Evolutionary conservation across 2,329 filamentous ascomycete genomes (phyloP), one percentile per base, ranked within the genome.

Genomic region (Xylariaceae sp.): DNA sequence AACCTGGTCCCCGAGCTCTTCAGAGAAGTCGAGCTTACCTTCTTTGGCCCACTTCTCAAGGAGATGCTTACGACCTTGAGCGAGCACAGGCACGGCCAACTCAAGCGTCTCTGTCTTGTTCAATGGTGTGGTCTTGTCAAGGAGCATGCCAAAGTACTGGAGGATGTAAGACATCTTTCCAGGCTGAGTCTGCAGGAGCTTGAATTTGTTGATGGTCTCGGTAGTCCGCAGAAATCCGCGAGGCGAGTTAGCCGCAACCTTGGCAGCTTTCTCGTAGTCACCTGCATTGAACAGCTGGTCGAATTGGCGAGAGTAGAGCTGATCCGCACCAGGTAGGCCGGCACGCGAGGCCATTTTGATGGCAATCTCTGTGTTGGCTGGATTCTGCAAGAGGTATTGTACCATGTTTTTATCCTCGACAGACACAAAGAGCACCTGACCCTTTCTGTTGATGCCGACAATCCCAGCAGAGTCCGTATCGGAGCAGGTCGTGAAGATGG

Each of bases 11-110:
- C 94, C 94, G 45, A 99, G 83, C 72, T 97, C 90, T 75, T 99
- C 94, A 0, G 94, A 97, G 74, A 89, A 92, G 70, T 95, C 90
- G 41, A 99, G 81, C 78, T 99, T 99, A 73, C 90, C 88, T 74
- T 97, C 94, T 67, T 88, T 88, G 71, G 97, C 82, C 95, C 95
- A 99, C 74, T 99, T 99, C 75, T 97, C 94, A 28, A 99, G 82
- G 22, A 99, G 77, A 67, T 97, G 90, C 75, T 97, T 97, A 60
- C 94, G 86, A 71, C 92, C 94, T 73, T 99, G 94, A 51, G 88
- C 85, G 52, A 99, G 81, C 17, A 99, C 94, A 17, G 94, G 94
- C 60, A 91, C 86, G 10, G 94, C 92, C 56, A 99, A 80, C 75
- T 99, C 94, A 38, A 99, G 77, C 43, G 92, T 96, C 74, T 99